A percentile compares a stretch with the other conserved stretches of the same genome.
These are phyloP conservation scores for Udeniomyces megalosporus DNA, from an alignment of 768 basidiomycete genomes.

Conservation along the genomic window DNA sequence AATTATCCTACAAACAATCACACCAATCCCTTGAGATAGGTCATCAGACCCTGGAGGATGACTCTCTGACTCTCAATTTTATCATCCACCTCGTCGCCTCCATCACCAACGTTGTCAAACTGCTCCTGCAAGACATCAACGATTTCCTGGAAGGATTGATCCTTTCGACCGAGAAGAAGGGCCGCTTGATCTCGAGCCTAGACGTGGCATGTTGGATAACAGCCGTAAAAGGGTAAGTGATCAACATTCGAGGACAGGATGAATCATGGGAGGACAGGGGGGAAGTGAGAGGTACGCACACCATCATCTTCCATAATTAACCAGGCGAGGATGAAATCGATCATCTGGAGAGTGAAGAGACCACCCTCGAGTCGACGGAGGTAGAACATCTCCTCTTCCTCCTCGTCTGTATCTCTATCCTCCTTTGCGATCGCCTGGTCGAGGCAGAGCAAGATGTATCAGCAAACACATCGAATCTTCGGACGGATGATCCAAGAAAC, in stretches of 20 bases:
- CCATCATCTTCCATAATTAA: slow-evolving; percentile 96
- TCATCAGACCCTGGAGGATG: slow-evolving; percentile 24
- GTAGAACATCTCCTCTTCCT: slow-evolving; percentile 64
- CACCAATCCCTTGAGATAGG: slow-evolving; percentile 17
- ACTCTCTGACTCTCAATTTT: slow-evolving; percentile 34
- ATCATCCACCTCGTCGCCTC: slow-evolving; percentile 25
- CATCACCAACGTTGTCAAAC: slow-evolving; percentile 50
- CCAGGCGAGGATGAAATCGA: slow-evolving; percentile 92
- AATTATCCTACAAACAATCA: background rate
- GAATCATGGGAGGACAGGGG: background rate
- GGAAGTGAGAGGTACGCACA: slow-evolving; percentile 37
- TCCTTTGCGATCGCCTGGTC: slow-evolving; percentile 41
- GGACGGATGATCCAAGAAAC: no score
- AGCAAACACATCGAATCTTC: background rate
- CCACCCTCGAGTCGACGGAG: slow-evolving; percentile 75
- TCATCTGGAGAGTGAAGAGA: slow-evolving; percentile 69
- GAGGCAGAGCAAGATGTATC: background rate
- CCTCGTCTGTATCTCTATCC: slow-evolving; percentile 42
- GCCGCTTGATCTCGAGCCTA: slow-evolving; percentile 63
- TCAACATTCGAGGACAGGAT: no score
- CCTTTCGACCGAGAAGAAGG: slow-evolving; percentile 59
- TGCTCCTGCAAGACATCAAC: slow-evolving; percentile 52
- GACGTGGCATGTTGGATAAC: no score
- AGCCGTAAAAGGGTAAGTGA: no score
- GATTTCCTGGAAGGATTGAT: slow-evolving; percentile 53